A percentile compares a stretch with the other conserved stretches of the same genome.
phyloP scores from a whole-genome alignment of 805 yeast genomes.

The Wickerhamiella spandovensis region DNA sequence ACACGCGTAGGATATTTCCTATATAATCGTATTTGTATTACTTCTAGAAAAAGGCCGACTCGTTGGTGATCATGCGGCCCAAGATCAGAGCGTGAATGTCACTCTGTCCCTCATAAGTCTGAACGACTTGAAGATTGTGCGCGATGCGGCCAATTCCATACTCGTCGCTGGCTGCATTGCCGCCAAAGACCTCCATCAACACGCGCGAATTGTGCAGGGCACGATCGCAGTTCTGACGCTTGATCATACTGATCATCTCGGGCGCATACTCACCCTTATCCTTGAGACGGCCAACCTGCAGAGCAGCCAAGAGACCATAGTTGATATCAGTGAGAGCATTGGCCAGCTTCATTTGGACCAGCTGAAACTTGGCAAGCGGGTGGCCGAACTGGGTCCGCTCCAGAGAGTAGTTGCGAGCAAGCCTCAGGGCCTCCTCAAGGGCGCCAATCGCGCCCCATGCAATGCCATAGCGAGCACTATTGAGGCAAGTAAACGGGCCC shows the following conservation, averaged over 20 bases:
- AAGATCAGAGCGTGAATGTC: conserved; percentile 31
- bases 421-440: conserved; percentile 27
- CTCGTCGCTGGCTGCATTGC: conserved; percentile 34
- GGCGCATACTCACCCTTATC: conserved; percentile 28
- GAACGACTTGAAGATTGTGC: conserved; percentile 31
- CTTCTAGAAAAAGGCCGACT: conserved; percentile 22
- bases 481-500: conserved; percentile 34
- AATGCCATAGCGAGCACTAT: conserved; percentile 32
- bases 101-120: conserved; percentile 35
- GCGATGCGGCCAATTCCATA: conserved; percentile 32
- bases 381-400: conserved; percentile 30
- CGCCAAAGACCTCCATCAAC: conserved; percentile 33
- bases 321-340: conserved; percentile 30
- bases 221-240: conserved; percentile 32
- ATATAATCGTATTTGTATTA: too few species aligned
- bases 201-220: conserved; percentile 27
- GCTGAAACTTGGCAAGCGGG: conserved; percentile 30
- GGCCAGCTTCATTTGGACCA: conserved; percentile 31
- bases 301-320: conserved; percentile 28
- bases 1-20: too few species aligned
- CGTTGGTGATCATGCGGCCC: conserved; percentile 32
- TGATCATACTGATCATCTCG: conserved; percentile 32
- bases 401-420: conserved; percentile 27
- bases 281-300: conserved; percentile 31
- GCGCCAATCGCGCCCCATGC: conserved; percentile 36